phyloP scores from a whole-genome alignment of 345 rosid genomes.

The Dovyalis caffra region DNA sequence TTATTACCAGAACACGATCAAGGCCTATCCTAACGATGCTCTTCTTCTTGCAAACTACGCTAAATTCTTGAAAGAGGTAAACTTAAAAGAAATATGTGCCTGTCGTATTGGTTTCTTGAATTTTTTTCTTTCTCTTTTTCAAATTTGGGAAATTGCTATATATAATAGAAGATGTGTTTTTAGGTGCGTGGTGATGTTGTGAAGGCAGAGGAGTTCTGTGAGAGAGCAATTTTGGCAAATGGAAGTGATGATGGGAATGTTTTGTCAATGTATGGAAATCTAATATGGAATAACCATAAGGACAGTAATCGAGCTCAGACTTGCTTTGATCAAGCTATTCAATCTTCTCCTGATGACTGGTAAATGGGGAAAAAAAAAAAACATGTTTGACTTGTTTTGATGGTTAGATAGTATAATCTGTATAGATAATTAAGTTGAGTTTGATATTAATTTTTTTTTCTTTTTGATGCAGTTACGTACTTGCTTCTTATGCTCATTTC shows the following conservation, averaged over 20 bases:
- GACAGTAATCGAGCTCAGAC: slow-evolving; percentile 44
- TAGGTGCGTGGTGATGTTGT: slow-evolving; percentile 38
- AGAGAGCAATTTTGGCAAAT: slow-evolving; percentile 42
- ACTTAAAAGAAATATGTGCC: neutral
- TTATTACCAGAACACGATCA: slow-evolving; percentile 46
- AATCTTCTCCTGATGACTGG: slow-evolving; percentile 52
- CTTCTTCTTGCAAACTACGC: slow-evolving; percentile 56
- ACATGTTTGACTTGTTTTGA: neutral
- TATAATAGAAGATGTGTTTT: neutral
- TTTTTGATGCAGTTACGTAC: slow-evolving; percentile 39
- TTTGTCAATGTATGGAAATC: slow-evolving; percentile 48
- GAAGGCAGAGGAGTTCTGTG: slow-evolving; percentile 50
- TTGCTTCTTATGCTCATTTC: slow-evolving; percentile 49
- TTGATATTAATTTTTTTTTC: too few species aligned
- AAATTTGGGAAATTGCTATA: too few species aligned
- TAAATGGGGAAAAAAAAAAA: slow-evolving; percentile 10
- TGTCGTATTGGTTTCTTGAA: too few species aligned
- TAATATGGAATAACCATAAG: slow-evolving; percentile 48
- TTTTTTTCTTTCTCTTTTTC: too few species aligned
- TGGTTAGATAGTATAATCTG: too few species aligned
- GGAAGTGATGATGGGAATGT: slow-evolving; percentile 38
- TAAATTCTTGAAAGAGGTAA: slow-evolving; percentile 55
- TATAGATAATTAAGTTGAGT: too few species aligned
- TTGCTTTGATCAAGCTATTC: slow-evolving; percentile 49
- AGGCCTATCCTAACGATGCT: slow-evolving; percentile 40